Conservation (phyloP, 208 protist species). For the Trypanosoma mega region DNA sequence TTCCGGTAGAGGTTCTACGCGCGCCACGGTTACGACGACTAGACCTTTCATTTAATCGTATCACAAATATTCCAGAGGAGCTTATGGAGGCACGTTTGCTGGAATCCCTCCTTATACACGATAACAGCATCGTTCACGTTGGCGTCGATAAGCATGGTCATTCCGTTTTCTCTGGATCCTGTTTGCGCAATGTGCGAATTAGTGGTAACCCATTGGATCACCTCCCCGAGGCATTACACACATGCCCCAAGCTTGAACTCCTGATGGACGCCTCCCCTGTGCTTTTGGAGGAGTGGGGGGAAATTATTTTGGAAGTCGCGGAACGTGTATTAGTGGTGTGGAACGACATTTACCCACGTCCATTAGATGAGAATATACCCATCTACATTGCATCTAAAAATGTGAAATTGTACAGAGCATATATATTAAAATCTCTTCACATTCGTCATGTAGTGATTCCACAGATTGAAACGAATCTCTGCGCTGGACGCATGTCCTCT, state of each 20-base stretch:
- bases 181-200: slow-evolving; percentile 63
- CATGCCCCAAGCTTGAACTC: slow-evolving; percentile 56
- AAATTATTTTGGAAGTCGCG: slow-evolving; percentile 16
- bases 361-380: slow-evolving; percentile 4
- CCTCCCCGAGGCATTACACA: slow-evolving; percentile 53
- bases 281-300: slow-evolving; percentile 67
- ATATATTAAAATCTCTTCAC: slow-evolving; percentile 9
- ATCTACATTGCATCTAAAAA: slow-evolving; percentile 15
- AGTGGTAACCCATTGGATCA: slow-evolving; percentile 59
- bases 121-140: slow-evolving; percentile 58
- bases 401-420: slow-evolving; percentile 12
- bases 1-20: slow-evolving; percentile 60
- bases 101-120: slow-evolving; percentile 57
- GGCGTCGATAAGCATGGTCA: slow-evolving; percentile 25
- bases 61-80: slow-evolving; percentile 41
- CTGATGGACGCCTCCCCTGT: slow-evolving; percentile 67
- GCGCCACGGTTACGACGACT: slow-evolving; percentile 57
- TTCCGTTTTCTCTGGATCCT: slow-evolving; percentile 59
- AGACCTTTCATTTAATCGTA: slow-evolving; percentile 75
- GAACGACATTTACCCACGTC: slow-evolving; percentile 76
- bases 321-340: slow-evolving; percentile 51
- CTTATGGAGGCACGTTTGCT: slow-evolving; percentile 41
- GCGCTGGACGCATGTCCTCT: not conserved
- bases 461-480: slow-evolving; percentile 5
- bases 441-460: slow-evolving; percentile 13